These are phyloP conservation scores for Quercus gilva DNA, from an alignment of 306 rosid genomes.

Conservation along the genomic window DNA sequence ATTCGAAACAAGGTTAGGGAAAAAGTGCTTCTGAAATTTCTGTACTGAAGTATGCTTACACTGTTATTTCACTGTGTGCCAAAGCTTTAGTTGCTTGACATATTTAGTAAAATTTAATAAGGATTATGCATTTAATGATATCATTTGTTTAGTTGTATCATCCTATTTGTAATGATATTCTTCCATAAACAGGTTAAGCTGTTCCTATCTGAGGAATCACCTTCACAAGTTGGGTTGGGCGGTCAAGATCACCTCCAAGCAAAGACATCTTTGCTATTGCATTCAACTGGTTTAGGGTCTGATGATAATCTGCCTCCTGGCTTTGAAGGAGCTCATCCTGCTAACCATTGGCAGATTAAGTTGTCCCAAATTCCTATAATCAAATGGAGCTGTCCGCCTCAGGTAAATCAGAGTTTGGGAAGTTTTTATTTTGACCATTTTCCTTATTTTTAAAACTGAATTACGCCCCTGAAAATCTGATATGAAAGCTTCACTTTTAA, in stretches of 20 bases:
- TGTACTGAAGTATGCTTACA: not conserved
- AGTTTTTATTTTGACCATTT: conserved; percentile 3
- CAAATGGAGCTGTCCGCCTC: conserved; percentile 66
- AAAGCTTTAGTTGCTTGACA: not conserved
- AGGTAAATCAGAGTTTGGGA: conserved; percentile 38
- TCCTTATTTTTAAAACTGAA: not conserved
- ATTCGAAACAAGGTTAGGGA: not conserved
- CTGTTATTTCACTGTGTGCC: not conserved
- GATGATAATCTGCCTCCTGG: conserved; percentile 87
- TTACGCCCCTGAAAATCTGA: not conserved
- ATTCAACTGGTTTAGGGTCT: conserved; percentile 58
- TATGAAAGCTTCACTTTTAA: not conserved
- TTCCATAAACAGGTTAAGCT: conserved; percentile 53
- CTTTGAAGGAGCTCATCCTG: conserved; percentile 68
- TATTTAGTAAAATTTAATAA: not conserved
- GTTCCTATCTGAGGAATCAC: conserved; percentile 80
- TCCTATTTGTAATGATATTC: not conserved
- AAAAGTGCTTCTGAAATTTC: not conserved
- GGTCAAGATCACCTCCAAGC: conserved; percentile 95
- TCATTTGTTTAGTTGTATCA: not conserved
- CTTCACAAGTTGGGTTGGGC: conserved; percentile 71
- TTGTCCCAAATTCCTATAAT: conserved; percentile 66
- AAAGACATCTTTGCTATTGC: conserved; percentile 56
- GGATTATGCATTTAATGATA: not conserved
- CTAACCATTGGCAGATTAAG: conserved; percentile 55